A percentile compares a stretch with the other conserved stretches of the same genome.
Evolutionary conservation across 768 basidiomycete species (phyloP).

Genomic region (Amylocystis lapponica): DNA sequence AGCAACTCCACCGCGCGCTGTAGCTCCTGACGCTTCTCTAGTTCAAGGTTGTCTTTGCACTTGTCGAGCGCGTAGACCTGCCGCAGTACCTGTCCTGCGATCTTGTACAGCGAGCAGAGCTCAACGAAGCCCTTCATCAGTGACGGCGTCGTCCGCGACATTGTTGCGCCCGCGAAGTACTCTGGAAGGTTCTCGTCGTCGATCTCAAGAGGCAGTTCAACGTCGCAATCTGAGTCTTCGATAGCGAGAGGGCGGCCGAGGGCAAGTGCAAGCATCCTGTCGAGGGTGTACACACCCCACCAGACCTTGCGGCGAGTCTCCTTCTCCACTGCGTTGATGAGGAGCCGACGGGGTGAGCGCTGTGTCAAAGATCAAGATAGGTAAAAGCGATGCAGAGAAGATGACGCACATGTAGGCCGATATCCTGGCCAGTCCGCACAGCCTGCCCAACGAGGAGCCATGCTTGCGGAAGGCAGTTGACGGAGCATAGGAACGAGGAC

Average conservation of each 20-base stretch:
- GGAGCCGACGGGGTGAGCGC: slow-evolving; percentile 78
- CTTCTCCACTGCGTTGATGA: slow-evolving; percentile 71
- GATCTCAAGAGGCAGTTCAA: slow-evolving; percentile 75
- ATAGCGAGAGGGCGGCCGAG: slow-evolving; percentile 85
- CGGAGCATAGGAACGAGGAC: slow-evolving; percentile 86
- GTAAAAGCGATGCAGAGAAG: slow-evolving; percentile 5
- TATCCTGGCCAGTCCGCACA: slow-evolving; percentile 82
- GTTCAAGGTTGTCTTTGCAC: slow-evolving; percentile 67
- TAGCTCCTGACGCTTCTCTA: slow-evolving; percentile 69
- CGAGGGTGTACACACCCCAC: slow-evolving; percentile 91
- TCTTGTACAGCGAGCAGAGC: slow-evolving; percentile 74
- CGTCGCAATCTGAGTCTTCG: slow-evolving; percentile 88
- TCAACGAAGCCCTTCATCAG: slow-evolving; percentile 82
- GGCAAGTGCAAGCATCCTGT: slow-evolving; percentile 88
- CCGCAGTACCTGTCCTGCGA: slow-evolving; percentile 75
- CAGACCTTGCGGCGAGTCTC: slow-evolving; percentile 88
- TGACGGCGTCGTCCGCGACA: slow-evolving; percentile 51
- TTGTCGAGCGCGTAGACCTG: slow-evolving; percentile 80
- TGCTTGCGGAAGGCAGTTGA: slow-evolving; percentile 91
- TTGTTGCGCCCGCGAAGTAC: slow-evolving; percentile 61
- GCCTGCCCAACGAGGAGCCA: slow-evolving; percentile 93
- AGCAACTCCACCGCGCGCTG: slow-evolving; percentile 73
- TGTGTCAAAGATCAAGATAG: slow-evolving; percentile 26
- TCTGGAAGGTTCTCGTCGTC: slow-evolving; percentile 76
- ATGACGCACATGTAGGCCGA: slow-evolving; percentile 80